Conservation (phyloP, 2,329 filamentous ascomycete species). For the Talaromyces verruculosus region DNA sequence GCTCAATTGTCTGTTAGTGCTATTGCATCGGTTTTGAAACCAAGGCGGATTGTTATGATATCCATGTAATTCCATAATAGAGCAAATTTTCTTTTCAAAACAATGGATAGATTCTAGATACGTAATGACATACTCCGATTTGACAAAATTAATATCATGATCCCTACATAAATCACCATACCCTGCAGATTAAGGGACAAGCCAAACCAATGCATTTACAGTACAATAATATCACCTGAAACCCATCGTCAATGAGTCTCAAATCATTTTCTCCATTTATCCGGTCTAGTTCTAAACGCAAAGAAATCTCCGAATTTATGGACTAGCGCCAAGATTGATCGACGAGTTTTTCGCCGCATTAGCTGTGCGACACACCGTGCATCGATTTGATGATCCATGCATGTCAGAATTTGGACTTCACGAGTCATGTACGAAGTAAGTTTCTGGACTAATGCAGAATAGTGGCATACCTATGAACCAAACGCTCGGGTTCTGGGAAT, state of each 20-base stretch:
- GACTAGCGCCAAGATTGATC: conserved; percentile 1
- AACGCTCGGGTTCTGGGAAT: not conserved
- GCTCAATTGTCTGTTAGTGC: not conserved
- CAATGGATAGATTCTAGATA: not conserved
- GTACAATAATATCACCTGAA: not conserved
- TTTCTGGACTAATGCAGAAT: not conserved
- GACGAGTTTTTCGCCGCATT: not conserved
- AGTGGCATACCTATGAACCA: not conserved
- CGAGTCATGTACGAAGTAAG: not conserved
- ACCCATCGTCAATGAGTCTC: not conserved
- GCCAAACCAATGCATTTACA: not conserved
- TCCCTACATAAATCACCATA: not conserved
- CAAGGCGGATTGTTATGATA: not conserved
- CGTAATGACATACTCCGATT: not conserved
- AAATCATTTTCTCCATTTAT: not conserved
- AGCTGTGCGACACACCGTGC: not conserved
- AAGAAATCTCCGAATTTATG: not conserved
- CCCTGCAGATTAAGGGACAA: not conserved
- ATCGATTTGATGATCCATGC: not conserved
- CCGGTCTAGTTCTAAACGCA: not conserved
- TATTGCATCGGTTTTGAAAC: not conserved
- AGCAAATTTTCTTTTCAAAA: not conserved
- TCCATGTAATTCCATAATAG: not conserved
- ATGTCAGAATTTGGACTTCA: not conserved
- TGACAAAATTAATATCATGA: not conserved